Conservation (phyloP, 2,329 filamentous ascomycete species). For the Mycosphaerella sp. region DNA sequence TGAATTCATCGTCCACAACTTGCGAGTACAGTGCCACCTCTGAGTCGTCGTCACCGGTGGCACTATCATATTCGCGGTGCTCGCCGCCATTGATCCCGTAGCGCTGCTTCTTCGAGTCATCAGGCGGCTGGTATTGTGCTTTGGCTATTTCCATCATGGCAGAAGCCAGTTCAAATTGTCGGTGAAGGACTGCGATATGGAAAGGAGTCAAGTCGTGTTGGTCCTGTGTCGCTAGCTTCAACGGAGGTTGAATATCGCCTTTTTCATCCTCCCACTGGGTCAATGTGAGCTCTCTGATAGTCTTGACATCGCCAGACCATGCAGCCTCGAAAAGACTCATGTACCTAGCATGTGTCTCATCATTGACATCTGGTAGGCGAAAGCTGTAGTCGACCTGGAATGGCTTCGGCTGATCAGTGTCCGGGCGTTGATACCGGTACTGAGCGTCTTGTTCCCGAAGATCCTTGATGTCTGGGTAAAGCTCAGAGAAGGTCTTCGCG, state of each 20-base stretch:
- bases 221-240: slow-evolving; percentile 59
- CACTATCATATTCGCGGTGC: slow-evolving; percentile 29
- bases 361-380: slow-evolving; percentile 43
- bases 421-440: background rate
- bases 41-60: slow-evolving; percentile 28
- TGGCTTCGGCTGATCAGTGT: slow-evolving; percentile 25
- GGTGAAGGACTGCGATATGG: slow-evolving; percentile 59
- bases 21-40: slow-evolving; percentile 39
- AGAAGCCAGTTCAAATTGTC: slow-evolving; percentile 58
- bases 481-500: slow-evolving; percentile 61
- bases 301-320: slow-evolving; percentile 62
- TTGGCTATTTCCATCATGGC: slow-evolving; percentile 64
- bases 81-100: slow-evolving; percentile 34
- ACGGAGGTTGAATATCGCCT: slow-evolving; percentile 50
- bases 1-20: slow-evolving; percentile 61
- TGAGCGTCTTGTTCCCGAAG: slow-evolving; percentile 13
- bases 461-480: slow-evolving; percentile 50
- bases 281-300: slow-evolving; percentile 60
- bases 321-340: slow-evolving; percentile 65
- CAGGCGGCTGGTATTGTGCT: slow-evolving; percentile 57
- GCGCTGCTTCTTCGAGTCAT: slow-evolving; percentile 14
- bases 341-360: slow-evolving; percentile 54
- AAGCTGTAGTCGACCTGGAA: slow-evolving; percentile 53
- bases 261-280: slow-evolving; percentile 48
- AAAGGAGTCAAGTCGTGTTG: slow-evolving; percentile 53